Evolutionary conservation across 2,329 filamentous ascomycete genomes (phyloP), one percentile per base, ranked within the genome.

Genomic region (Epichloe baconii): DNA sequence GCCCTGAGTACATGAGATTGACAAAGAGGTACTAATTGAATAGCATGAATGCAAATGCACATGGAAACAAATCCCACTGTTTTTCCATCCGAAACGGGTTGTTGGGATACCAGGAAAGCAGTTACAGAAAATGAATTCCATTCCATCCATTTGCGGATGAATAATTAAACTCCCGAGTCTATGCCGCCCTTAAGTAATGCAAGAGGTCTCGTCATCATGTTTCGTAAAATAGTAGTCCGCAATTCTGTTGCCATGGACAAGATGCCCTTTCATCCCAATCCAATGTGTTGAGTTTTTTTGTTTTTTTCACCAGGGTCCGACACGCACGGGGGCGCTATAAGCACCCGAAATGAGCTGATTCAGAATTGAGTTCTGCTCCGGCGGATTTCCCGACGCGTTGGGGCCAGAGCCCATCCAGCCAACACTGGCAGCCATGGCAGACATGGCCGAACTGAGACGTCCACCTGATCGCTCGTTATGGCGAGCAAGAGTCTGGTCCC

Each of bases 381-480:
- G 63, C 35, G 62, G 15, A 34, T 53, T 55, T 15, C 44, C 52
- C 12, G 48, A 47, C 10, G 59, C 52, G 48, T 60, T 65, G 17
- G 62, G 52, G 49, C 65, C 66, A 8, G 64, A 58, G 11, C 77
- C 82, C 74, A 89, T 86, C 87, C 89, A 95, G 42, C 85, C 86
- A 31, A 95, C 73, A 55, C 82, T 84, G 38, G 75, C 75, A 15
- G 80, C 77, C 68, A 97, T 79, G 61, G 89, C 85, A 50, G 83
- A 79, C 55, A 95, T 81, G 37, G 90, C 93, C 43, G 82, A 78
- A 55, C 83, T 81, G 67, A 98, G 77, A 61, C 86, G 86, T 26
- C 88, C 89, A 42, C 85, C 84, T 5, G 88, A 91, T 57, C 85
- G 82, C 57, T 93, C 82, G 63, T 97, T 91, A 70, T 98, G 93